Evolutionary conservation across 208 protist genomes (phyloP).

Genomic region (Acanthamoeba healyi): DNA sequence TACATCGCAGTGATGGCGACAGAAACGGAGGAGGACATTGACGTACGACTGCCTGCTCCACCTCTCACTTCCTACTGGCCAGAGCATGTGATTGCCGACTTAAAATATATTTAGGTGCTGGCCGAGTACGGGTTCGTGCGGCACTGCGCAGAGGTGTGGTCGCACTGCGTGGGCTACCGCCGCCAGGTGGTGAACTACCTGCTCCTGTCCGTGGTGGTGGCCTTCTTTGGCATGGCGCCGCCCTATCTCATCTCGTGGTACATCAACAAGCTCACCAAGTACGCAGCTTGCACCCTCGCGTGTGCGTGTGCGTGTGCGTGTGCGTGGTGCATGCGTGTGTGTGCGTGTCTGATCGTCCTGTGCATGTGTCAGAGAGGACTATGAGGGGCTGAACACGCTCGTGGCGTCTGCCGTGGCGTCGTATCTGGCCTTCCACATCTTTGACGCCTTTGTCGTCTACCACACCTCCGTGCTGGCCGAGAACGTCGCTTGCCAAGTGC

Average conservation of each 20-base stretch:
- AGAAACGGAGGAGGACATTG: conserved; percentile 18
- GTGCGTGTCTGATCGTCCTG: too few relatives aligned
- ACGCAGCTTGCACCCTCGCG: background rate
- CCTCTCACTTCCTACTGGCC: background rate
- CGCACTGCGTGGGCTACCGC: background rate
- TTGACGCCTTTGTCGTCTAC: conserved; percentile 24
- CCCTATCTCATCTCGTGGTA: conserved; percentile 37
- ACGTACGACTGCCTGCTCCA: background rate
- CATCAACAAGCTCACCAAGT: conserved; percentile 55
- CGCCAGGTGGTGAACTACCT: conserved; percentile 2
- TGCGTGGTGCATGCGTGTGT: too few relatives aligned
- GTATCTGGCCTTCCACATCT: background rate
- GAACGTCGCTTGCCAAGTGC: conserved; percentile 19
- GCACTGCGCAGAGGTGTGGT: conserved; percentile 32
- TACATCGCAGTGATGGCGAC: conserved; percentile 33
- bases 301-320: too few relatives aligned
- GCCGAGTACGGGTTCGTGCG: background rate
- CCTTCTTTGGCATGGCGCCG: conserved; percentile 53
- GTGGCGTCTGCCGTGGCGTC: background rate
- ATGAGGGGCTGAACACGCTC: background rate
- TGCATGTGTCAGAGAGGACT: conserved; percentile 25
- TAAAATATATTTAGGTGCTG: background rate
- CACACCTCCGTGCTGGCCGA: conserved; percentile 25
- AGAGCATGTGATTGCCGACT: too few relatives aligned
- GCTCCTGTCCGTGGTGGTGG: conserved; percentile 22